Evolutionary conservation across 2,329 filamentous ascomycete genomes (phyloP).

Genomic region (Apiospora arundinis): DNA sequence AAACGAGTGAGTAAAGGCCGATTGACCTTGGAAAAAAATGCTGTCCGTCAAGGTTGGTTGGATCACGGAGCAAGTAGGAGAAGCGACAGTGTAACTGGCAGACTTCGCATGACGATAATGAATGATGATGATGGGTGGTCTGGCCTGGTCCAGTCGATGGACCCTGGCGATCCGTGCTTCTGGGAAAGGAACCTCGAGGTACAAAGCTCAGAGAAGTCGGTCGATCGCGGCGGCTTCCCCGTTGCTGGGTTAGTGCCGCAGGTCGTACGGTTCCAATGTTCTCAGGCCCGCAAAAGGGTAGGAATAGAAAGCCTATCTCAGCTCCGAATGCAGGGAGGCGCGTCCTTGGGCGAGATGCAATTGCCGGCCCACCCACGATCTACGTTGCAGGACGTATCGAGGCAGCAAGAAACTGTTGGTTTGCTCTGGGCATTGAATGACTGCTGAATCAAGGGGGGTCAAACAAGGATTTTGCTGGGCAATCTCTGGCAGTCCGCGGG

Average conservation of each 20-base stretch:
- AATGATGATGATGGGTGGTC: background rate
- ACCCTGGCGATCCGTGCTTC: slow-evolving; percentile 10
- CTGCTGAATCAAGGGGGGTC: background rate
- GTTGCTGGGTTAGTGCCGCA: background rate
- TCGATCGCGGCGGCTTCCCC: slow-evolving; percentile 8
- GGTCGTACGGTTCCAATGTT: background rate
- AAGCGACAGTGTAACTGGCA: background rate
- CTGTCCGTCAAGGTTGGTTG: background rate
- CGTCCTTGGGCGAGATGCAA: background rate
- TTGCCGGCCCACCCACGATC: slow-evolving; percentile 3
- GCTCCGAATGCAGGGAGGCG: slow-evolving; percentile 11
- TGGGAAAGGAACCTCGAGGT: slow-evolving; percentile 18
- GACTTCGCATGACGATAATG: background rate
- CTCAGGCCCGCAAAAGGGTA: slow-evolving; percentile 13
- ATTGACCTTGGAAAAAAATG: background rate
- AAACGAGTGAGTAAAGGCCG: background rate
- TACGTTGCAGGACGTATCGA: background rate
- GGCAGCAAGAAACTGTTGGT: background rate
- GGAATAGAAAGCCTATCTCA: slow-evolving; percentile 1
- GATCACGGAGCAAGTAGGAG: slow-evolving; percentile 3
- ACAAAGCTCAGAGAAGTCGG: background rate
- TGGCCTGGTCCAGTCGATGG: background rate
- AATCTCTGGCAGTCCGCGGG: background rate
- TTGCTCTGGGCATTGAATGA: background rate
- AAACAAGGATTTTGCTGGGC: slow-evolving; percentile 1